A percentile compares a stretch with the other conserved stretches of the same genome.
Conservation (phyloP, 31 red algal species). For the Odonthalia washingtoniensis region DNA sequence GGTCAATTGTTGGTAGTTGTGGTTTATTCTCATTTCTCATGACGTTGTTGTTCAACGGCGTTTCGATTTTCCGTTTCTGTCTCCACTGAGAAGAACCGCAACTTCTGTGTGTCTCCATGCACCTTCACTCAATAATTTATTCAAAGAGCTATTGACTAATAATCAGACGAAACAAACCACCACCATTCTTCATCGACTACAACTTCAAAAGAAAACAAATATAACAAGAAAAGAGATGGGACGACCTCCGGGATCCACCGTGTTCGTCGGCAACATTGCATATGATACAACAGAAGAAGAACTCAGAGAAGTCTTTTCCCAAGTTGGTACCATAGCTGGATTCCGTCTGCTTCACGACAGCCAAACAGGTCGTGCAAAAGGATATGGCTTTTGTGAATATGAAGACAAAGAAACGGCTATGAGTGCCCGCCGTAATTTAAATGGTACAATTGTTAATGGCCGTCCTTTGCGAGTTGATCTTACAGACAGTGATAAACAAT, state of each 20-base stretch:
- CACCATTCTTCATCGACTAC: no score
- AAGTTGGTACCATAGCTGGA: slow-evolving; percentile 86
- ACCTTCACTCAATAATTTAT: no score
- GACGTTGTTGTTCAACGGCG: no score
- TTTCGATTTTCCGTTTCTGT: no score
- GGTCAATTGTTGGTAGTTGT: no score
- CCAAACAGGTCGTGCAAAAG: slow-evolving; percentile 92
- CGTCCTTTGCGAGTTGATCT: slow-evolving; percentile 88
- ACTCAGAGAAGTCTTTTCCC: slow-evolving; percentile 81
- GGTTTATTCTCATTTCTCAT: no score
- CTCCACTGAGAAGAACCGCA: no score
- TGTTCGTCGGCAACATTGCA: slow-evolving; percentile 94
- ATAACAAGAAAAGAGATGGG: slow-evolving; percentile 55
- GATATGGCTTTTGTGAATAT: slow-evolving; percentile 97
- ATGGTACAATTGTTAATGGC: slow-evolving; percentile 85
- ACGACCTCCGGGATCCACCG: slow-evolving; percentile 69
- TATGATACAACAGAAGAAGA: slow-evolving; percentile 94
- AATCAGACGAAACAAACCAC: no score
- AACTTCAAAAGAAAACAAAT: no score
- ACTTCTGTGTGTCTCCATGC: no score
- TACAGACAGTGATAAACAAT: slow-evolving; percentile 79
- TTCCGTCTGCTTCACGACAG: slow-evolving; percentile 93
- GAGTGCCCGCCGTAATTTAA: slow-evolving; percentile 90
- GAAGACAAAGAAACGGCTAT: slow-evolving; percentile 93
- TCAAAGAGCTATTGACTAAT: no score